Evolutionary conservation across 352 stramenopile genomes (phyloP), one percentile per base, ranked within the genome.

Genomic region (Phytophthora ohioensis): DNA sequence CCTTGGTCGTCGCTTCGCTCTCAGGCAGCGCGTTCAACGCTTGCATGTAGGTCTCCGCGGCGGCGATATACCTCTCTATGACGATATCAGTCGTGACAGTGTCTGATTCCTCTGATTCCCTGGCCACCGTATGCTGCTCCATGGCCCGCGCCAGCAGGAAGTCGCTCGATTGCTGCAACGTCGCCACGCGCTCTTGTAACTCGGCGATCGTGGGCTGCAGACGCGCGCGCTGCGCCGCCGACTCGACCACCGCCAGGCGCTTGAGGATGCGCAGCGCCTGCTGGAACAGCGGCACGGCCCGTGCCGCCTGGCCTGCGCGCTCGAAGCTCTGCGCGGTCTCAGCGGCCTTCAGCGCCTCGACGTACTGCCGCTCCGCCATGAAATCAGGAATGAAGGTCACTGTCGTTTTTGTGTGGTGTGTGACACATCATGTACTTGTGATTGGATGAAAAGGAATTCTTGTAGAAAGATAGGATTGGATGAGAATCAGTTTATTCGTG

Each of bases 211-310:
- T 87, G 21, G 76, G 73, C 64, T 85, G 59, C 39, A 95, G 57
- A 36, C 87, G 75, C 67, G 69, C 75, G 17, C 87, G 85, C 71
- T 95, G 87, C 8, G 84, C 80, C 17, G 84, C 82, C 39, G 84
- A 92, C 72, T 95, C 87, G 61, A 95, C 82, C 51, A 93, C 75
- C 36, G 84, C 73, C 38, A 95, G 76, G 2, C 87, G 87, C 21
- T 70, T 81, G 53, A 93, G 81, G 60, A 92, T 90, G 45, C 64
- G 76, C 17, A 95, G 60, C 3, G 85, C 85, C 53, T 84, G 62
- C 43, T 82, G 49, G 58, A 92, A 91, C 49, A 84, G 61, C 47
- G 72, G 55, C 36, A 78, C 70, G 5, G 82, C 84, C 52, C 78
- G 58, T n/a, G 46, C 48, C 3, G 11, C 34, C 53, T 80, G 70